A percentile compares a stretch with the other conserved stretches of the same genome.
phyloP scores from a whole-genome alignment of 2,329 filamentous ascomycete species.

The Talaromyces sp. region DNA sequence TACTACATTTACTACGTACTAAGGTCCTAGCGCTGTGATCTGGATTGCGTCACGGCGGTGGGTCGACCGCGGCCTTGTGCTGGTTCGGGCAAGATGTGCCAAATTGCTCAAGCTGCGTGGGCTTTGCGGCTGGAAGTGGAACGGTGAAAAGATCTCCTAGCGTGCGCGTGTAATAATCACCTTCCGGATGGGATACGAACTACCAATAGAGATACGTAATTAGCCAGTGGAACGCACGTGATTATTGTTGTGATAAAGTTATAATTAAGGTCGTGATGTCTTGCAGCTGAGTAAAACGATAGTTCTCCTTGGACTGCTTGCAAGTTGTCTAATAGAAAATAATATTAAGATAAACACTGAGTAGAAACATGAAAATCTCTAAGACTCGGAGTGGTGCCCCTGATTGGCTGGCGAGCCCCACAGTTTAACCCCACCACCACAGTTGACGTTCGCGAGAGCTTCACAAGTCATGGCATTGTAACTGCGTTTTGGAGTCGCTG shows the following conservation, averaged over 20 bases:
- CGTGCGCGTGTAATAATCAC: background rate
- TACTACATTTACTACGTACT: background rate
- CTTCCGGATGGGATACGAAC: background rate
- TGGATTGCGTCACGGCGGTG: conserved; percentile 10
- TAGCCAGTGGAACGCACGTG: no score
- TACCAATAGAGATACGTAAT: background rate
- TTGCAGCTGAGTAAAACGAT: background rate
- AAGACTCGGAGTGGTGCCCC: background rate
- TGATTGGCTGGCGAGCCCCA: background rate
- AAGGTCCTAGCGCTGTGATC: background rate
- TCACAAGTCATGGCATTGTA: background rate
- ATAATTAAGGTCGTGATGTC: background rate
- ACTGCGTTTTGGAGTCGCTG: background rate
- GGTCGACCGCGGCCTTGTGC: background rate
- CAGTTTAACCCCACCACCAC: background rate
- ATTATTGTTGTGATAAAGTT: background rate
- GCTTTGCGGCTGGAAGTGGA: no score
- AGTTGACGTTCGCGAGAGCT: background rate
- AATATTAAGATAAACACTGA: background rate
- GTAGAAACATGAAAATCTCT: background rate
- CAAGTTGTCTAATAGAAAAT: background rate
- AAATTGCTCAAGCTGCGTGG: background rate
- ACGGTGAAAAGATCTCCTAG: background rate
- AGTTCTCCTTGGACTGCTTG: no score
- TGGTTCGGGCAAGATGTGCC: background rate